Base-by-base conservation (phyloP, 2,329 filamentous ascomycete species). In the Aspergillus thermomutatus region DNA sequence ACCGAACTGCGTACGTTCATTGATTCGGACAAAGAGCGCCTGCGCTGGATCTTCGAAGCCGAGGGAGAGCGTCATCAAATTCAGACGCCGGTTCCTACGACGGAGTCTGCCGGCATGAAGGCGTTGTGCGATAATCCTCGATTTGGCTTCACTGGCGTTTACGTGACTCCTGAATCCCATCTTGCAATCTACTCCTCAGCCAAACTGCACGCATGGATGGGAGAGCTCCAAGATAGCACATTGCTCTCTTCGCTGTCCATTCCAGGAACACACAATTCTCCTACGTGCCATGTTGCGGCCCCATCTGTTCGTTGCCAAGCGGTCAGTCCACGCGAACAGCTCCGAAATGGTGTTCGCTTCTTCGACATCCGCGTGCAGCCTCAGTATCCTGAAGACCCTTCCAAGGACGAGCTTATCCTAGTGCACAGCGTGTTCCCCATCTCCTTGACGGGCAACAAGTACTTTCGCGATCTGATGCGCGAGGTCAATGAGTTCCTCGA, bases 251-350 rank as follows among this genome's bases (percentile, higher is more conserved):
- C 88, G 2, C 84, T 99, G 50, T 94, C 89, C 50, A 94, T 97
- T 60, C 94, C 94, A 17, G 94, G 94, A 61, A 97, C 94, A 0
- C 94, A 99, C 80, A 97, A 99, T 77, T 91, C 90, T 19, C 91
- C 94, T 6, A 95, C 92, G 9, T 88, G 85, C 76, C 83, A 95
- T 79, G 83, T 85, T 50, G 92, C 94, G 11, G 83, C 97, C 4
- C 94, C 94, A 1, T 96, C 91, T 1, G 94, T 97, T 40, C 89
- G 94, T 41, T 97, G 94, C 75, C 94, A 99, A 77, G 87, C 90
- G 34, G 91, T 92, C 19, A 80, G 84, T 59, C 82, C 95, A 4
- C 80, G 81, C 50, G 85, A 88, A 53, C 94, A 99, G 75, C 85
- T 99, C 27, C 81, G 87, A 55, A 93, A 96, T 71, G 94, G 94